These are phyloP conservation scores for Aegilops speltoides DNA, from an alignment of 176 grass and related monocot genomes.

Conservation along the genomic window DNA sequence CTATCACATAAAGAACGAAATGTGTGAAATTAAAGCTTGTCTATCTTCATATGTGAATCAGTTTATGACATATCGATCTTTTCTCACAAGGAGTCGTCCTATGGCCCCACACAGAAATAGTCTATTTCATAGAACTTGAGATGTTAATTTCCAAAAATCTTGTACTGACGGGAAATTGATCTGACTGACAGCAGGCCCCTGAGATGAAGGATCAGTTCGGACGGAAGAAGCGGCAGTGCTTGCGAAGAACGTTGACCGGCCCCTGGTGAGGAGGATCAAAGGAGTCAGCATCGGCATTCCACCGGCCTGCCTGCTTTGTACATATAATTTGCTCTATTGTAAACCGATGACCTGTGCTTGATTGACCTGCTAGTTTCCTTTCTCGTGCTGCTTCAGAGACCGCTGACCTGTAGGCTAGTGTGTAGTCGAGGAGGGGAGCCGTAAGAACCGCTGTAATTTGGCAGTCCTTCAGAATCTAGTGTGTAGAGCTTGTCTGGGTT, in stretches of 20 bases:
- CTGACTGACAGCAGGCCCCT: constrained; percentile 28
- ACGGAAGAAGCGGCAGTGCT: constrained; percentile 54
- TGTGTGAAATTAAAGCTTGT: not conserved
- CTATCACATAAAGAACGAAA: not conserved
- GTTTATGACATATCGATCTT: not conserved
- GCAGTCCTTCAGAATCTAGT: constrained; percentile 7
- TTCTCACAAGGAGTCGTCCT: not conserved
- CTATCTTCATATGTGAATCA: not conserved
- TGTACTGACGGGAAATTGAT: not conserved
- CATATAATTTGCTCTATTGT: constrained; percentile 33
- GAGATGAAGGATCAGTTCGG: constrained; percentile 51
- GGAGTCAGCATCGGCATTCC: not conserved
- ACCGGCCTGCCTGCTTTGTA: constrained; percentile 13
- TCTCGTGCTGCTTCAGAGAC: not conserved
- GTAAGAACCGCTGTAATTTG: not conserved
- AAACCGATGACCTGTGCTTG: constrained; percentile 24
- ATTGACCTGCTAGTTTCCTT: constrained; percentile 12
- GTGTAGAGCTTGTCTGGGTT: constrained; percentile 36
- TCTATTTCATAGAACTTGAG: too few species aligned
- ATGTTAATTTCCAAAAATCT: too few species aligned
- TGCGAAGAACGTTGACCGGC: constrained; percentile 82
- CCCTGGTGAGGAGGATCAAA: constrained; percentile 58
- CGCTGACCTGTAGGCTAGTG: constrained; percentile 31
- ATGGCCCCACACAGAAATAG: too few species aligned
- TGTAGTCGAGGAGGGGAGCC: constrained; percentile 11